Evolutionary conservation across 768 basidiomycete species (phyloP).

Genomic region (Chalciporus pseudorubinellus): DNA sequence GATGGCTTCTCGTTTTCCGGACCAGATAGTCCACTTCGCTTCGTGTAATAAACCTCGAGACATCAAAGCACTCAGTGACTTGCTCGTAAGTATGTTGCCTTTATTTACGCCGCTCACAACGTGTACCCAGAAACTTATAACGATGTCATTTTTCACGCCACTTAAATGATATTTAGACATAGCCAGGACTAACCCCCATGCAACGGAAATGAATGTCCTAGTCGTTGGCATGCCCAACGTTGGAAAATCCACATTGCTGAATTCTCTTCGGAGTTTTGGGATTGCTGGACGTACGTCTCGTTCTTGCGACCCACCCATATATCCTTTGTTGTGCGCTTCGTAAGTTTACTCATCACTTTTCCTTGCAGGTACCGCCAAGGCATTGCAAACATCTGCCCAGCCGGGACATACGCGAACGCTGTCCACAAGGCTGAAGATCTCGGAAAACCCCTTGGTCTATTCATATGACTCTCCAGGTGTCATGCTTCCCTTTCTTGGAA

Average conservation of each 20-base stretch:
- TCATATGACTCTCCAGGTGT: conserved; percentile 96
- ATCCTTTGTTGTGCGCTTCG: conserved; percentile 1
- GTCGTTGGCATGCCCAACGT: conserved; percentile 99
- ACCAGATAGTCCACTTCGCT: conserved; percentile 66
- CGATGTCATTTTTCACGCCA: not conserved
- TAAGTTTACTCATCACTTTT: conserved; percentile 1
- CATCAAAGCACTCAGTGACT: conserved; percentile 59
- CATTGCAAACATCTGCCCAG: conserved; percentile 81
- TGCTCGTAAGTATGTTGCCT: conserved; percentile 68
- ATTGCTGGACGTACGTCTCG: conserved; percentile 74
- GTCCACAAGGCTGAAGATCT: conserved; percentile 86
- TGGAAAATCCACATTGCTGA: conserved; percentile 93
- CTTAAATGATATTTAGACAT: conserved; percentile 46
- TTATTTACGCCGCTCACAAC: not conserved
- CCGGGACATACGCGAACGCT: conserved; percentile 89
- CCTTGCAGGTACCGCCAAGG: conserved; percentile 72
- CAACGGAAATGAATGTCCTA: conserved; percentile 80
- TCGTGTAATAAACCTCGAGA: conserved; percentile 68
- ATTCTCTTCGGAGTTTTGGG: conserved; percentile 83
- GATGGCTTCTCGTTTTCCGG: conserved; percentile 68
- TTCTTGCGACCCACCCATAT: conserved; percentile 3
- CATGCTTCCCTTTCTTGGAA: conserved; percentile 93
- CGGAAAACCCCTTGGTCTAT: conserved; percentile 78
- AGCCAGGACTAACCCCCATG: conserved; percentile 64
- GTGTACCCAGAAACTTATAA: not conserved